These are phyloP conservation scores for Pezicula radicicola DNA, from an alignment of 2,329 filamentous ascomycete species.

Conservation along the genomic window DNA sequence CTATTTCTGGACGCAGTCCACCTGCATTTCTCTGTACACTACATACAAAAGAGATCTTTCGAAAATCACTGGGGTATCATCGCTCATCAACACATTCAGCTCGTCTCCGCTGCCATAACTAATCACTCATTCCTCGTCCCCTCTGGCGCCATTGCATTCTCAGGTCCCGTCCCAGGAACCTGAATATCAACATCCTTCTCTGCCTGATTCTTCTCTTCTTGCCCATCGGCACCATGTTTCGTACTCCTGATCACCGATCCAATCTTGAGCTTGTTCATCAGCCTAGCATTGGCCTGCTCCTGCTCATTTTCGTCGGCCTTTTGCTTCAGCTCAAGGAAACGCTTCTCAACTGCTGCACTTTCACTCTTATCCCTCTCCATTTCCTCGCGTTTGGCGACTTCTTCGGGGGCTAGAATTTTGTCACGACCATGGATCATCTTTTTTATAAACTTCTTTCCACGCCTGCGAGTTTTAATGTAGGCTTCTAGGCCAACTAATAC, in stretches of 20 bases:
- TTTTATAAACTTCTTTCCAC: slow-evolving; percentile 53
- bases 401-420: slow-evolving; percentile 59
- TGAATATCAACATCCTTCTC: slow-evolving; percentile 13
- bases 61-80: neutral
- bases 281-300: slow-evolving; percentile 20
- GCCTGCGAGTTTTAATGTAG: slow-evolving; percentile 65
- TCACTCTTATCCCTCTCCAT: slow-evolving; percentile 58
- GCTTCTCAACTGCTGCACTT: slow-evolving; percentile 50
- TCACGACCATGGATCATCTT: slow-evolving; percentile 52
- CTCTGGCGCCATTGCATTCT: slow-evolving; percentile 23
- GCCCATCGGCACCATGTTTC: neutral
- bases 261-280: slow-evolving; percentile 39
- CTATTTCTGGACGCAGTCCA: too few species aligned
- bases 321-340: slow-evolving; percentile 28
- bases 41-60: too few species aligned
- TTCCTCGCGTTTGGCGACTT: slow-evolving; percentile 53
- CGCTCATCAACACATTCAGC: neutral
- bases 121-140: slow-evolving; percentile 8
- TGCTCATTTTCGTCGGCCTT: slow-evolving; percentile 19
- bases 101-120: neutral
- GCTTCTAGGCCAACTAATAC: slow-evolving; percentile 80
- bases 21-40: too few species aligned
- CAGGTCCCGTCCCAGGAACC: slow-evolving; percentile 15
- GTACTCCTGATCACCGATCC: slow-evolving; percentile 1
- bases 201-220: neutral